These are phyloP conservation scores for Apiotrichum siamense DNA, from an alignment of 1,284 basidiomycete genomes.

Conservation along the genomic window DNA sequence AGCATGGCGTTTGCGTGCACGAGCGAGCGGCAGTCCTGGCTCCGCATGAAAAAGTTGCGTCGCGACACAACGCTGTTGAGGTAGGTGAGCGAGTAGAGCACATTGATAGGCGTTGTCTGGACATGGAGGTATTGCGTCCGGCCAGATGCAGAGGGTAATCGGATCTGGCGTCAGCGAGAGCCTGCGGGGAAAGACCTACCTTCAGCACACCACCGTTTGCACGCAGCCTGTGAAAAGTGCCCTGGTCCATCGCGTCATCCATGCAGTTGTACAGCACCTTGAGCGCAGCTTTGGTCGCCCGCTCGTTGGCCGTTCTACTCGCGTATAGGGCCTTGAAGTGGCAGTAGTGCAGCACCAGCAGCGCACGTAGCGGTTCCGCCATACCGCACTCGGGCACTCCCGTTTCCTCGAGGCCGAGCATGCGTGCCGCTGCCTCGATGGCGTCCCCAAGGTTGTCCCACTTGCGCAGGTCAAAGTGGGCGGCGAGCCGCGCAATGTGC, in stretches of 20 bases:
- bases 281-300: slow-evolving; percentile 16
- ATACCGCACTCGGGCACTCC: neutral
- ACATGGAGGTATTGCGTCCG: slow-evolving; percentile 17
- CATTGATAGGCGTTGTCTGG: slow-evolving; percentile 35
- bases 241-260: slow-evolving; percentile 25
- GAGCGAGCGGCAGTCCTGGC: slow-evolving; percentile 22
- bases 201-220: slow-evolving; percentile 23
- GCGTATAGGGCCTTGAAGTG: slow-evolving; percentile 27
- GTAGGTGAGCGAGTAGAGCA: slow-evolving; percentile 31
- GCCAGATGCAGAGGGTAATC: neutral
- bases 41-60: slow-evolving; percentile 21
- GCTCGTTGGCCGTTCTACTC: slow-evolving; percentile 31
- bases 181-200: slow-evolving; percentile 13
- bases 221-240: slow-evolving; percentile 16
- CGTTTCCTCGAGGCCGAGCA: neutral
- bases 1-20: slow-evolving; percentile 21
- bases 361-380: neutral
- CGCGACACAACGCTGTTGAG: slow-evolving; percentile 26
- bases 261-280: slow-evolving; percentile 28
- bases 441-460: slow-evolving; percentile 29
- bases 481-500: slow-evolving; percentile 21
- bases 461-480: slow-evolving; percentile 25
- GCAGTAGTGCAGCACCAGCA: slow-evolving; percentile 24
- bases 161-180: slow-evolving; percentile 5
- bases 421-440: slow-evolving; percentile 14